Evolutionary conservation across 208 protist genomes (phyloP), one percentile per base, ranked within the genome.

Genomic region (Crithidia thermophila): DNA sequence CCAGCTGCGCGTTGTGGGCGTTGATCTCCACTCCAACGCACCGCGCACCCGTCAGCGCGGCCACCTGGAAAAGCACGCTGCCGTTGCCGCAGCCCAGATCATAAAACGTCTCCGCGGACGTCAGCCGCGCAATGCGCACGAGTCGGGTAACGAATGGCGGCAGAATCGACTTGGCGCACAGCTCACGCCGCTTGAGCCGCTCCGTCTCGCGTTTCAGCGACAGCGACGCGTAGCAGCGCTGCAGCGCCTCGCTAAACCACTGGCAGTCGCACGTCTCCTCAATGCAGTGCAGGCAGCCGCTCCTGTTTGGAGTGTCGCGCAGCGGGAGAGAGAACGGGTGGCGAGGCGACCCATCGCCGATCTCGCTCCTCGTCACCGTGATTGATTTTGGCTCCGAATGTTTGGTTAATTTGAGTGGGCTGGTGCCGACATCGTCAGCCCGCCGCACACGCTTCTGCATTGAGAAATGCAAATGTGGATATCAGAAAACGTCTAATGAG

Each of bases 141-240:
- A 94, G 46, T 4, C 91, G 76, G 1, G 86, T 63, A 14, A 96
- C 87, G 60, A 96, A 96, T 0, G 60, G 65, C 21, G 91, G 84
- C 36, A 96, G 47, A 60, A 96, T 78, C 2, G 91, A 96, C 75
- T 96, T 96, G 28, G 91, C 86, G 49, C 88, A 94, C n/a, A 93
- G 67, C 9, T 93, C 86, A 1, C 84, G 66, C 31, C 67, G 57
- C 20, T 85, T 67, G n/a, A 47, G n/a, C 25, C 67, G 66, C 65
- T 82, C 60, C 28, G 80, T 79, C 52, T 88, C 68, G 8, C 91
- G 70, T 57, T 87, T 85, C 5, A 73, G 13, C 1, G 79, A 33
- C 6, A 95, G 67, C 5, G 71, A 66, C 1, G 64, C 51, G 67
- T 90, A 95, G 64, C 82, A 90, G 23, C 43, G 57, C 20, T 52